These are phyloP conservation scores for Nakaseomyces uthaithaninus DNA, from an alignment of 1,139 yeast genomes.

Conservation along the genomic window DNA sequence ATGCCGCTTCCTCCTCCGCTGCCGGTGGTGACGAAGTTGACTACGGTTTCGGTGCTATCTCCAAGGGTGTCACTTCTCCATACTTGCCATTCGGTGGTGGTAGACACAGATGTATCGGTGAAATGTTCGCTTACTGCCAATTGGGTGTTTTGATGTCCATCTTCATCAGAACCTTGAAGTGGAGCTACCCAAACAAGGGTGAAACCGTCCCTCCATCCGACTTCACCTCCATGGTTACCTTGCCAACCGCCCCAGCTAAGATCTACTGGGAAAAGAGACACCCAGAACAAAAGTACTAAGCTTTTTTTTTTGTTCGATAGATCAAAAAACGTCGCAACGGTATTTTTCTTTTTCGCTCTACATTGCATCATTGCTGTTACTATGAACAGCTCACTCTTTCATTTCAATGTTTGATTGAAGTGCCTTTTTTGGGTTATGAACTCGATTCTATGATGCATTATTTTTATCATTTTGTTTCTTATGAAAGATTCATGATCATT, in stretches of 20 bases:
- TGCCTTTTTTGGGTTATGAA: too few species aligned
- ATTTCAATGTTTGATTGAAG: too few species aligned
- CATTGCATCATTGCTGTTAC: too few species aligned
- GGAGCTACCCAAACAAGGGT: conserved; percentile 55
- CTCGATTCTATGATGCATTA: too few species aligned
- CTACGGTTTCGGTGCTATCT: conserved; percentile 91
- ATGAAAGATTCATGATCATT: conserved; percentile 2
- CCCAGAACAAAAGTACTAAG: conserved; percentile 18
- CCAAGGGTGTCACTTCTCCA: conserved; percentile 93
- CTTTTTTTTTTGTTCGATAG: neutral
- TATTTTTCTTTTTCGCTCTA: neutral
- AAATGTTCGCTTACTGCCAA: conserved; percentile 94
- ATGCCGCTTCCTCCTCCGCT: conserved; percentile 36
- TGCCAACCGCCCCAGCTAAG: conserved; percentile 73
- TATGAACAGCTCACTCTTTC: too few species aligned
- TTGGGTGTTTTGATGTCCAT: conserved; percentile 78
- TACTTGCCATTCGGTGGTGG: conserved; percentile 99
- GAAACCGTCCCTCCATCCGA: conserved; percentile 66
- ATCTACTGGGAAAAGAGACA: conserved; percentile 68
- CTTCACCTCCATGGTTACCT: conserved; percentile 87
- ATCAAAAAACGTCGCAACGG: neutral
- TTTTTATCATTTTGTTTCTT: neutral
- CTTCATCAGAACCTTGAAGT: conserved; percentile 65
- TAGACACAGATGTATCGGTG: conserved; percentile 98
- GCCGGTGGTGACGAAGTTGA: conserved; percentile 53